A percentile compares a stretch with the other conserved stretches of the same genome.
These are phyloP conservation scores for Vinca major DNA, from an alignment of 305 asterid species.

Conservation along the genomic window DNA sequence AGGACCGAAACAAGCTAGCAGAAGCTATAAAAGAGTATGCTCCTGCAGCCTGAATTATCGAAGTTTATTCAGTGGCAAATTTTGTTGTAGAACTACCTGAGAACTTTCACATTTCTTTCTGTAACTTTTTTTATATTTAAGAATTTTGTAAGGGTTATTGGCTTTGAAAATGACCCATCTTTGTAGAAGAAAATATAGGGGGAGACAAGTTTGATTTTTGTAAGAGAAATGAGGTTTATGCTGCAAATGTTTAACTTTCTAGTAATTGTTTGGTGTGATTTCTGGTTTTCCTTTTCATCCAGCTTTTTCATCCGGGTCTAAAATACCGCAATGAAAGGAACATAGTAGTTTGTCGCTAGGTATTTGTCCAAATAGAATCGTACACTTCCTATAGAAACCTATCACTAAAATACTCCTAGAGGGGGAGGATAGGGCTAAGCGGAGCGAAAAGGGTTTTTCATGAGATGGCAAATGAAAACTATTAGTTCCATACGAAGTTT, in stretches of 20 bases:
- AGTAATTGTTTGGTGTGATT: too few relatives aligned
- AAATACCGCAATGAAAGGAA: too few relatives aligned
- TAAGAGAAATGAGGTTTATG: constrained; percentile 1
- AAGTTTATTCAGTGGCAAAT: constrained; percentile 2
- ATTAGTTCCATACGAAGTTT: too few relatives aligned
- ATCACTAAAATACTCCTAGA: too few relatives aligned
- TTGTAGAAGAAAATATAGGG: neutral
- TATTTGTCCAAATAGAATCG: too few relatives aligned
- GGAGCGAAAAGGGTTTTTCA: too few relatives aligned
- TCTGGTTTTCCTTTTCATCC: too few relatives aligned
- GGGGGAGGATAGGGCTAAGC: too few relatives aligned
- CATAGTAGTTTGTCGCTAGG: too few relatives aligned
- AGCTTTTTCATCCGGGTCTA: too few relatives aligned
- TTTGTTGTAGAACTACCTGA: constrained; percentile 18
- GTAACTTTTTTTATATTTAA: neutral
- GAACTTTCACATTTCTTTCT: constrained; percentile 13
- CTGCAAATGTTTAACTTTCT: neutral
- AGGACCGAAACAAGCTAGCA: constrained; percentile 70
- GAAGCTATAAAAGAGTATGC: constrained; percentile 70
- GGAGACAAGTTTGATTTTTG: neutral
- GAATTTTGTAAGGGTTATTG: neutral
- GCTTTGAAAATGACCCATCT: neutral
- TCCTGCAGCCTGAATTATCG: constrained; percentile 36
- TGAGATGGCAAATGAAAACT: too few relatives aligned
- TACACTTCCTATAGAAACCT: too few relatives aligned